Evolutionary conservation across 371 early-diverging fungal species (phyloP), one percentile per base, ranked within the genome.

Genomic region (Lichtheimia ramosa): DNA sequence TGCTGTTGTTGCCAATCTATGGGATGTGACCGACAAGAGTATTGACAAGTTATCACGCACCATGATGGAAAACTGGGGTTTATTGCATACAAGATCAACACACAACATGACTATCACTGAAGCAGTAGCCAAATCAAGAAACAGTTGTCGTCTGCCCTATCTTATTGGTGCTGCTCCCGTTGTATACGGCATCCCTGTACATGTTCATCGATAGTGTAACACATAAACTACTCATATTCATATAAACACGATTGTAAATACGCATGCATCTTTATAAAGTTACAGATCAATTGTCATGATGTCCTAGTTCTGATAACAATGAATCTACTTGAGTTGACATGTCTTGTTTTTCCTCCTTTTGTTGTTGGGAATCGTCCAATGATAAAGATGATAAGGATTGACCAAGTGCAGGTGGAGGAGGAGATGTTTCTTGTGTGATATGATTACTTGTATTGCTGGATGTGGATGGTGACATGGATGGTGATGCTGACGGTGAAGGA

Each of bases 11-110:
- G 99, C 94, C 18, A 97, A 96, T 64, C 80, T 99, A 15, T 99
- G 99, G 99, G 99, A 99, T 77, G 98, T 99, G 7, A 99, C 99
- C 1, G 99, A 99, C 75, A 84, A 89, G 68, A 99, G 99, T 70
- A 89, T 99, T 46, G 99, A 99, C 68, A 77, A 86, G n/a, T 89
- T 94, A 59, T 89, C 90, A 16, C 79, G 81, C 28, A 70, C 77
- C 2, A 59, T 94, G 75, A 74, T 97, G 55, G 61, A 65, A 1
- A 51, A 70, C 10, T 96, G 95, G 91, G 94, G 92, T 0, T 54
- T 97, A 39, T 52, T 81, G 20, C 43, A 51, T 42, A 51, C 52
- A 3, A 54, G 62, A n/a, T 10, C 39, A 1, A 23, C 16, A 18
- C 34, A 10, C 34, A 34, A 34, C 10, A 51, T 54, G 41, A 88